Conservation (phyloP, 2,329 filamentous ascomycete species). For the Gaeumannomyces sp. region DNA sequence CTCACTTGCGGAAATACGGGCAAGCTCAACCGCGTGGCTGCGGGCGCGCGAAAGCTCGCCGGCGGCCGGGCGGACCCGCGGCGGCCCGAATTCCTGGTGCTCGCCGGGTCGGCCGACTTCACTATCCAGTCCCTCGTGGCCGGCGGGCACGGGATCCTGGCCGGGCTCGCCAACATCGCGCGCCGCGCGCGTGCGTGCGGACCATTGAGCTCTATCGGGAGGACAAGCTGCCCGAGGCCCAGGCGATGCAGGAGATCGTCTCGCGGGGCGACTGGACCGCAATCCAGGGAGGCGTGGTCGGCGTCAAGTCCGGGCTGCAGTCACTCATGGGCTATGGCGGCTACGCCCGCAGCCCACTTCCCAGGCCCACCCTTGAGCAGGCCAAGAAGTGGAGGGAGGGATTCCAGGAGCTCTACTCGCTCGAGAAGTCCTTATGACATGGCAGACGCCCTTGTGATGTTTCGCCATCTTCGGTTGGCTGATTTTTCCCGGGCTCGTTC, state of each 20-base stretch:
- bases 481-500: not conserved
- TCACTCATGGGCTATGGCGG: conserved; percentile 63
- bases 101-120: conserved; percentile 70
- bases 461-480: not conserved
- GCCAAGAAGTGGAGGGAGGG: conserved; percentile 46
- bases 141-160: conserved; percentile 66
- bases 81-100: conserved; percentile 55
- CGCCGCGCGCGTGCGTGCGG: conserved; percentile 58
- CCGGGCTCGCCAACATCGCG: conserved; percentile 66
- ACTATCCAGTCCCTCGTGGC: conserved; percentile 61
- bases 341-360: conserved; percentile 41
- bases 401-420: conserved; percentile 43
- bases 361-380: conserved; percentile 44
- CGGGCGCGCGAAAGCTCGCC: conserved; percentile 43
- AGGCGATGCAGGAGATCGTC: conserved; percentile 57
- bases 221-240: conserved; percentile 54
- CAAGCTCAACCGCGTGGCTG: conserved; percentile 58
- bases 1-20: conserved; percentile 66
- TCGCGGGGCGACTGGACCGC: conserved; percentile 66
- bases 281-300: conserved; percentile 65
- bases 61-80: conserved; percentile 24
- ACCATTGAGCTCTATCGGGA: conserved; percentile 54
- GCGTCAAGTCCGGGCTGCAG: conserved; percentile 62
- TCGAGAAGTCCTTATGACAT: conserved; percentile 44
- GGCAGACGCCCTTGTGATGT: not conserved